Conservation (phyloP, 2,329 filamentous ascomycete genomes). For the Aspergillus pseudoterreus region DNA sequence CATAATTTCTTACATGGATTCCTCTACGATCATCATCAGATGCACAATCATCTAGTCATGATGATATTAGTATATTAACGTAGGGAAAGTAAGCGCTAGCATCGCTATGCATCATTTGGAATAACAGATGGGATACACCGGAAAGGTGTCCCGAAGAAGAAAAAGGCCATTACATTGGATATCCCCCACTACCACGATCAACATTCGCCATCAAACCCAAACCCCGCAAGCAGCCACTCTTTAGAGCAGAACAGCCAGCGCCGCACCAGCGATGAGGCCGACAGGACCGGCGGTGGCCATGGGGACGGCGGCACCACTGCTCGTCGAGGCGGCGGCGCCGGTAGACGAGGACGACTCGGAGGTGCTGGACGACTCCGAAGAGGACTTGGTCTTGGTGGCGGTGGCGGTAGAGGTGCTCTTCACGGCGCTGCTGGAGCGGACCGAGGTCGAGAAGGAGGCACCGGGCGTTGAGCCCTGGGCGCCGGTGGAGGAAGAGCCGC, state of each 20-base stretch:
- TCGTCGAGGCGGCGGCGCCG: slow-evolving; percentile 21
- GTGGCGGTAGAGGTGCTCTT: slow-evolving; percentile 20
- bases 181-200: not conserved
- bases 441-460: slow-evolving; percentile 13
- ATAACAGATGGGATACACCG: too few relatives aligned
- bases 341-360: slow-evolving; percentile 12
- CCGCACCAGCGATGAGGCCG: slow-evolving; percentile 39
- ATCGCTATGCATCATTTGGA: too few relatives aligned
- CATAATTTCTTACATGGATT: too few relatives aligned
- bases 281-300: slow-evolving; percentile 36
- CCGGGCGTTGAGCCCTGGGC: slow-evolving; percentile 15
- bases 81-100: too few relatives aligned
- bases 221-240: too few relatives aligned
- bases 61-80: too few relatives aligned
- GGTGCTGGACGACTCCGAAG: slow-evolving; percentile 15
- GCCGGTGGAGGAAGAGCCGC: slow-evolving; percentile 19
- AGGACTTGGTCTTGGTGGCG: slow-evolving; percentile 18
- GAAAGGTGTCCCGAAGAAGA: too few relatives aligned
- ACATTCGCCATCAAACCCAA: not conserved
- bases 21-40: too few relatives aligned
- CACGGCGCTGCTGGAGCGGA: slow-evolving; percentile 13
- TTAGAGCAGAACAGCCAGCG: slow-evolving; percentile 42
- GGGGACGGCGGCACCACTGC: slow-evolving; percentile 30
- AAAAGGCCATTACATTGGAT: not conserved
- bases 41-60: too few relatives aligned